Conservation (phyloP, 331 rosid genomes). For the Spiraea crenata region DNA sequence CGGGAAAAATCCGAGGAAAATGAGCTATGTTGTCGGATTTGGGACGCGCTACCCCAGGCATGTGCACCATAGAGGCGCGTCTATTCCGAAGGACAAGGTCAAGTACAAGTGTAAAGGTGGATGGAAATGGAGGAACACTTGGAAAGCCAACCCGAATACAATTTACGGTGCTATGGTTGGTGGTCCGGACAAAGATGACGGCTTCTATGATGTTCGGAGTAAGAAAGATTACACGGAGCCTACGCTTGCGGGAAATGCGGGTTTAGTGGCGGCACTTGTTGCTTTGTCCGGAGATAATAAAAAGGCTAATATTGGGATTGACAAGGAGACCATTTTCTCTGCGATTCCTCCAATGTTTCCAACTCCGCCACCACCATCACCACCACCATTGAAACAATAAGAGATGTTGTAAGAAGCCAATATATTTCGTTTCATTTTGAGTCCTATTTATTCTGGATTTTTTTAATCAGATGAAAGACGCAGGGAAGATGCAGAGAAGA, state of each 20-base stretch:
- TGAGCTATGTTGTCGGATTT: conserved; percentile 64
- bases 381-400: conserved; percentile 57
- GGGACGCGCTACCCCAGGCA: conserved; percentile 50
- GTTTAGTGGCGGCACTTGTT: conserved; percentile 60
- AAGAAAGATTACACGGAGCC: conserved; percentile 49
- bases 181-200: conserved; percentile 51
- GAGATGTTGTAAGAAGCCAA: too few species aligned
- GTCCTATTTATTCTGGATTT: too few species aligned
- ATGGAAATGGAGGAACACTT: conserved; percentile 50
- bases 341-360: conserved; percentile 64
- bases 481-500: too few species aligned
- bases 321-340: conserved; percentile 52
- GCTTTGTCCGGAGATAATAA: conserved; percentile 37
- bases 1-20: conserved; percentile 7
- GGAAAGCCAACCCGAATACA: conserved; percentile 41
- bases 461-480: too few species aligned
- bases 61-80: conserved; percentile 66
- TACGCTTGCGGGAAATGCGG: conserved; percentile 66
- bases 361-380: conserved; percentile 51
- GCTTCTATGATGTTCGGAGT: conserved; percentile 41
- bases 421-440: too few species aligned
- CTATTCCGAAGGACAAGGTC: conserved; percentile 44
- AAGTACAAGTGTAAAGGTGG: conserved; percentile 50
- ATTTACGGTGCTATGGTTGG: conserved; percentile 19
- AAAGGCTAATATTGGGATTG: conserved; percentile 38